phyloP scores from a whole-genome alignment of 1,284 basidiomycete species.

The Phenoliferia sp. region DNA sequence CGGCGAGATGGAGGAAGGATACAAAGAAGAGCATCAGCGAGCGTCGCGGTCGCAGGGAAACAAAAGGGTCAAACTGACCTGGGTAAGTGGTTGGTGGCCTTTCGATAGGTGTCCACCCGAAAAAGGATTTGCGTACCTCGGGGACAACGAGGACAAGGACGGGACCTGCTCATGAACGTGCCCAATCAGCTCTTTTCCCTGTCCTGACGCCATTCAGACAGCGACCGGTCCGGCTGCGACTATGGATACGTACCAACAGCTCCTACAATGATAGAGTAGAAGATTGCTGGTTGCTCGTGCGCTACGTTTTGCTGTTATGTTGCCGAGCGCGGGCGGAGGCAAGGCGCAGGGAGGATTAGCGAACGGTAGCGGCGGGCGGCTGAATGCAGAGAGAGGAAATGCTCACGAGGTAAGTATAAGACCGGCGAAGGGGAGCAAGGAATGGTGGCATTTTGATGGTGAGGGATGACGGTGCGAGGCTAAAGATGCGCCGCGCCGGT shows the following conservation, averaged over 20 bases:
- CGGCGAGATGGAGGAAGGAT: neutral
- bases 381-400: too few relatives aligned
- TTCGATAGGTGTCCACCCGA: constrained; percentile 70
- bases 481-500: neutral
- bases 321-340: neutral
- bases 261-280: constrained; percentile 78
- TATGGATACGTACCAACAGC: constrained; percentile 40
- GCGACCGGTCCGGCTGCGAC: too few relatives aligned
- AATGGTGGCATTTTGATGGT: neutral
- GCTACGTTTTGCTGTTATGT: constrained; percentile 63
- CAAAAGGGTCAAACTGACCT: constrained; percentile 52
- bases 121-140: constrained; percentile 61
- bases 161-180: constrained; percentile 55
- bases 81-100: constrained; percentile 79
- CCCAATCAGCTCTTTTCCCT: neutral
- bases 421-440: constrained; percentile 21
- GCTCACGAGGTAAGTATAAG: constrained; percentile 28
- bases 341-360: neutral
- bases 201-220: neutral
- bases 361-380: too few relatives aligned
- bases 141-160: constrained; percentile 70
- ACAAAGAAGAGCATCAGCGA: constrained; percentile 38
- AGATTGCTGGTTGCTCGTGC: constrained; percentile 88
- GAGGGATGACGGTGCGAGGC: neutral
- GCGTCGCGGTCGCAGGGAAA: constrained; percentile 40